Base-by-base conservation (phyloP, 768 basidiomycete species). In the Boletus reticulatus region DNA sequence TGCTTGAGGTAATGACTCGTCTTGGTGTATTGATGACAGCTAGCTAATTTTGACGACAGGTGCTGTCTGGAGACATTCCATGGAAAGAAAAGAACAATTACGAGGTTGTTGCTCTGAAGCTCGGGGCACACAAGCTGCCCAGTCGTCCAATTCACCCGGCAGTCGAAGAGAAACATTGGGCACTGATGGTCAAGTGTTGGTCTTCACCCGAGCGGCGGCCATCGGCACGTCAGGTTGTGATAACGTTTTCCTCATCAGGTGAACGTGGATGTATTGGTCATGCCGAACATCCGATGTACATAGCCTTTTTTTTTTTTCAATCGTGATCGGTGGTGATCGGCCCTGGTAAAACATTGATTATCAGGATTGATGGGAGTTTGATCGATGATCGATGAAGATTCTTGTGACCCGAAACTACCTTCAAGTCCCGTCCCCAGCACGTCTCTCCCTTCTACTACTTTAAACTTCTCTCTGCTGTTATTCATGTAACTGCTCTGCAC, bases 1-100 rank as follows among this genome's bases (percentile, higher is more conserved):
- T 50, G 43, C 50, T 45, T 2, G 48, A 56, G 43, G 57, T 57
- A 34, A 37, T 0, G 8, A 34, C 22, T 37, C 19, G 2, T 7
- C 4, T 7, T 1, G 1, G 11, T 29, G 17, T 39, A 3, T 27
- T n/a, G 34, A 6, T 6, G 1, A 32, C 8, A 1, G 6, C 22
- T 22, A 22, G 3, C 22, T 31, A 4, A 44, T 4, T 29, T 32
- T 8, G 9, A 22, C 22, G 8, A 24, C 17, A 57, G 56, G 53
- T 57, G 10, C 6, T 57, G 9, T 57, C 47, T 3, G 47, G 56
- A 19, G 56, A 55, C 1, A 19, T 49, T 13, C 56, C 56, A 7
- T 55, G 56, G 53, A 57, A 55, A 42, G 53, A 19, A 32, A 31
- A 19, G 47, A 57, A 13, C 0, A 17, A 38, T 0, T 57, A 3